Conservation (phyloP, 257 asterid species). For the Nicotiana noctiflora region DNA sequence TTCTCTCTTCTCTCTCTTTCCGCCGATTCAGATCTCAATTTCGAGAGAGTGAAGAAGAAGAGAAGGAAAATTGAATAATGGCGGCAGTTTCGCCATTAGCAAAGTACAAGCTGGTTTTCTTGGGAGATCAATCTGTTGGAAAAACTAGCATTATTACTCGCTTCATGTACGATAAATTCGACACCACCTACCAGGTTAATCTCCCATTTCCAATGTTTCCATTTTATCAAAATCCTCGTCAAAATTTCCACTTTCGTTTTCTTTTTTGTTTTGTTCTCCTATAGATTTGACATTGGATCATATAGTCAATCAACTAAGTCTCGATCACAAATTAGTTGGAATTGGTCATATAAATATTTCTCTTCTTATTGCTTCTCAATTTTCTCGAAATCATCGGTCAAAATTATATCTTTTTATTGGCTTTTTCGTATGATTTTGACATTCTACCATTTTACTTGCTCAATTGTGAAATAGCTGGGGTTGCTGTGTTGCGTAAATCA, state of each 20-base stretch:
- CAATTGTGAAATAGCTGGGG: too few relatives aligned
- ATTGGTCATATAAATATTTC: too few relatives aligned
- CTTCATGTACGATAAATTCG: too few relatives aligned
- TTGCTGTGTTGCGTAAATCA: too few relatives aligned
- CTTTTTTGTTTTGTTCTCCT: too few relatives aligned
- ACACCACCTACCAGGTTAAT: not conserved
- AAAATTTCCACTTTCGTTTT: too few relatives aligned
- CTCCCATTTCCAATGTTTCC: too few relatives aligned
- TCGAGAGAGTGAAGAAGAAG: not conserved
- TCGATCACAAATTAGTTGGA: not conserved
- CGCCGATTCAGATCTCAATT: conserved; percentile 4
- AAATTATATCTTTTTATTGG: not conserved
- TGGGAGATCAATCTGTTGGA: too few relatives aligned
- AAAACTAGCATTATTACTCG: too few relatives aligned
- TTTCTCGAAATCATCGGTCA: not conserved
- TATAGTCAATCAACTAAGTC: not conserved
- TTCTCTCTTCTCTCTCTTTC: not conserved
- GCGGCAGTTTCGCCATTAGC: conserved; percentile 13
- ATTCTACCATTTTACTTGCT: not conserved
- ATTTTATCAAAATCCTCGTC: too few relatives aligned
- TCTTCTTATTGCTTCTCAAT: not conserved
- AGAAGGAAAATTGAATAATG: not conserved
- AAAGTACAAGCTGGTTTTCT: not conserved
- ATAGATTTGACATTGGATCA: not conserved
- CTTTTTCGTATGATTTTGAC: conserved; percentile 5